Conservation (phyloP, 1,284 basidiomycete genomes). For the Moniliophthora roreri region DNA sequence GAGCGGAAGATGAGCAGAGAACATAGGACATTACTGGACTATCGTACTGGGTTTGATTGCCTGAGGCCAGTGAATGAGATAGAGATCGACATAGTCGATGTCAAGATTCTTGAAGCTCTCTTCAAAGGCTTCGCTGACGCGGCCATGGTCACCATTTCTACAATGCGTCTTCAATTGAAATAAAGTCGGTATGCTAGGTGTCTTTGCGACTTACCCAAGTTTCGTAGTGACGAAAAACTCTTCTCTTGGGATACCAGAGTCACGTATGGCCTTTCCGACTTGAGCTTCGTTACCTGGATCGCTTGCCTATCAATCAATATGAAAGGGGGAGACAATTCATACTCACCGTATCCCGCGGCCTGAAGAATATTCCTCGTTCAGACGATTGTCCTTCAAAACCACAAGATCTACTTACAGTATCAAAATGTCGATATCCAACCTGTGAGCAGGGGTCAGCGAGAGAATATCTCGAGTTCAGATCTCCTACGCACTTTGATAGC, state of each 20-base stretch:
- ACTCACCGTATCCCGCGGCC: constrained; percentile 31
- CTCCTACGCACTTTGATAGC: constrained; percentile 31
- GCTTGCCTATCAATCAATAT: constrained; percentile 1
- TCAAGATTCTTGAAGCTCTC: background rate
- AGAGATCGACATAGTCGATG: constrained; percentile 1
- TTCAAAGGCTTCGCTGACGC: background rate
- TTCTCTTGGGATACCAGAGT: constrained; percentile 42
- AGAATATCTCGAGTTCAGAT: background rate
- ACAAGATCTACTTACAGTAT: constrained; percentile 30
- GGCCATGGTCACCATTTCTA: background rate
- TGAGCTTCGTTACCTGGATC: constrained; percentile 41
- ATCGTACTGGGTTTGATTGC: background rate
- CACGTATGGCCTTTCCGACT: constrained; percentile 50
- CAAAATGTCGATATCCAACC: constrained; percentile 40
- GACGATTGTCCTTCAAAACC: background rate
- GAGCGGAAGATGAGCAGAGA: background rate
- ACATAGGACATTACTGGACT: background rate
- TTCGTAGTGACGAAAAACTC: constrained; percentile 56
- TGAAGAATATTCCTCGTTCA: constrained; percentile 9
- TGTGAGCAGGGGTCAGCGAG: constrained; percentile 12
- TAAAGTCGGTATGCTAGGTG: background rate
- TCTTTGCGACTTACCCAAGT: constrained; percentile 30
- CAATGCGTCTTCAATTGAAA: too few relatives aligned
- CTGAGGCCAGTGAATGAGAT: constrained; percentile 7
- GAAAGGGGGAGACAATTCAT: too few relatives aligned